Conservation (phyloP, 805 yeast genomes). For the Saturnispora halmiae region DNA sequence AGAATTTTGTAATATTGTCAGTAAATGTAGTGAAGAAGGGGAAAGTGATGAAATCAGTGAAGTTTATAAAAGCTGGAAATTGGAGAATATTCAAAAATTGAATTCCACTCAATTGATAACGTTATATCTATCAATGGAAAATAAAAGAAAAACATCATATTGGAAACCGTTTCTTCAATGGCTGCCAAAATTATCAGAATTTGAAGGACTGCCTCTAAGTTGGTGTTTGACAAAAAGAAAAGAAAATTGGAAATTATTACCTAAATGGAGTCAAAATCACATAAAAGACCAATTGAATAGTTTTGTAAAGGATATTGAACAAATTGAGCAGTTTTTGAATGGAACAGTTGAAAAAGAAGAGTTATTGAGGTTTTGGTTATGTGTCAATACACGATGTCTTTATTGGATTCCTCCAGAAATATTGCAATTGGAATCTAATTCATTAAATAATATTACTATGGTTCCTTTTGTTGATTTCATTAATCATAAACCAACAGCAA, state of each 20-base stretch:
- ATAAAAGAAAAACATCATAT: constrained; percentile 35
- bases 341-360: constrained; percentile 14
- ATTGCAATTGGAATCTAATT: constrained; percentile 7
- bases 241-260: constrained; percentile 32
- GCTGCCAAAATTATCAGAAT: constrained; percentile 50
- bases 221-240: constrained; percentile 34
- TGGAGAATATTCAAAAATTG: constrained; percentile 32
- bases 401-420: constrained; percentile 53
- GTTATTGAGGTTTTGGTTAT: constrained; percentile 70
- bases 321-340: constrained; percentile 15
- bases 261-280: constrained; percentile 34
- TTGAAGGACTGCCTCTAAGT: constrained; percentile 48
- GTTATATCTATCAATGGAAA: constrained; percentile 41
- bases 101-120: constrained; percentile 54
- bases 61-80: constrained; percentile 15
- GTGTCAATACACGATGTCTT: constrained; percentile 85
- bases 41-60: constrained; percentile 3
- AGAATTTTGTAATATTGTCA: constrained; percentile 4
- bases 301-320: constrained; percentile 37
- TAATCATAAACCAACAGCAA: constrained; percentile 54
- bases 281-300: constrained; percentile 33
- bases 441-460: constrained; percentile 65
- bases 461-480: constrained; percentile 88
- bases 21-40: not conserved
- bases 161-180: constrained; percentile 65